Conservation (phyloP, 495 filamentous ascomycete species). For the Daldinia grandis region DNA sequence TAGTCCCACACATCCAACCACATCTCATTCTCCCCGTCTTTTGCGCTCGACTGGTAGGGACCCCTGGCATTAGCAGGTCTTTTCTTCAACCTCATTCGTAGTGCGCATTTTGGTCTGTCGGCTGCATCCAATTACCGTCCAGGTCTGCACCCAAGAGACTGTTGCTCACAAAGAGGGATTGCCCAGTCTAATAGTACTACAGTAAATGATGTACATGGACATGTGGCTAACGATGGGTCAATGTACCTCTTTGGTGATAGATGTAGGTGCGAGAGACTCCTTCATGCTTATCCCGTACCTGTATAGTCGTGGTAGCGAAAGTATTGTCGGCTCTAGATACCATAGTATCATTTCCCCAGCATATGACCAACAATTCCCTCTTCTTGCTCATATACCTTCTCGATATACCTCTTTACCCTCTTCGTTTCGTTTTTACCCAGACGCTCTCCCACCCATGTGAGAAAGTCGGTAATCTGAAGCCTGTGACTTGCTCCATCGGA, state of each 20-base stretch:
- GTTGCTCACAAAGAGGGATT: slow-evolving; percentile 21
- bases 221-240: slow-evolving; percentile 18
- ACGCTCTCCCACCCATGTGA: slow-evolving; percentile 1
- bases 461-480: slow-evolving; percentile 23
- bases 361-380: slow-evolving; percentile 12
- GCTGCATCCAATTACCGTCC: slow-evolving; percentile 27
- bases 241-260: slow-evolving; percentile 21
- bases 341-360: slow-evolving; percentile 11
- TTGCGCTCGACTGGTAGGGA: slow-evolving; percentile 39
- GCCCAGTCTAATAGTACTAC: slow-evolving; percentile 15
- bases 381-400: slow-evolving; percentile 34
- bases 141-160: slow-evolving; percentile 32
- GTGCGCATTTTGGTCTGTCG: slow-evolving; percentile 16
- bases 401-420: slow-evolving; percentile 12
- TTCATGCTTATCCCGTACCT: slow-evolving; percentile 8
- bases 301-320: slow-evolving; percentile 24
- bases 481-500: slow-evolving; percentile 30
- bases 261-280: slow-evolving; percentile 18
- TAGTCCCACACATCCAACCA: slow-evolving; percentile 39
- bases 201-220: slow-evolving; percentile 16
- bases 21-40: slow-evolving; percentile 29
- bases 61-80: slow-evolving; percentile 28
- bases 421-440: slow-evolving; percentile 16
- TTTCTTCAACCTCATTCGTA: slow-evolving; percentile 41
- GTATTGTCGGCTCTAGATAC: slow-evolving; percentile 21